Evolutionary conservation across 2,329 filamentous ascomycete genomes (phyloP).

Genomic region (Penicillium sp.): DNA sequence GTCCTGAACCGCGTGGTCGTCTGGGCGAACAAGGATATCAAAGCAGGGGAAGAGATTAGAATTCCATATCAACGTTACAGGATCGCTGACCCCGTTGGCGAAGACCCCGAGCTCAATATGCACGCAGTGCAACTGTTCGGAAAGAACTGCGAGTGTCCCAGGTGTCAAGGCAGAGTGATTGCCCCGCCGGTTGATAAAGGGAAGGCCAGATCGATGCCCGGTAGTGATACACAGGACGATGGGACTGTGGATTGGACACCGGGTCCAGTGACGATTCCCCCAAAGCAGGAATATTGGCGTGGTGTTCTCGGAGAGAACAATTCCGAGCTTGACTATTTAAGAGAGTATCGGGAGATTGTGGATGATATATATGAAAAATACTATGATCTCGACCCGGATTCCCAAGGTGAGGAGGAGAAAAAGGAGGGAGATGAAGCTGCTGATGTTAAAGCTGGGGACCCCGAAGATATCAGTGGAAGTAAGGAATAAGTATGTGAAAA

Average conservation of each 20-base stretch:
- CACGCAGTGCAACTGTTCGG: slow-evolving; percentile 16
- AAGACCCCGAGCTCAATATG: not conserved
- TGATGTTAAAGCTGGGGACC: too few relatives aligned
- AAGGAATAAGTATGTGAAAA: too few relatives aligned
- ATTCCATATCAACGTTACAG: slow-evolving; percentile 19
- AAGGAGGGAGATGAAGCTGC: not conserved
- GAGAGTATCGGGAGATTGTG: not conserved
- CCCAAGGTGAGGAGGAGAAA: not conserved
- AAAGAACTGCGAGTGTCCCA: slow-evolving; percentile 14
- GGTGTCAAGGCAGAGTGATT: not conserved
- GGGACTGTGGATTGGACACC: not conserved
- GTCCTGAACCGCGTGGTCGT: slow-evolving; percentile 33
- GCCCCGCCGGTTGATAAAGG: not conserved
- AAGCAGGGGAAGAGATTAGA: slow-evolving; percentile 26
- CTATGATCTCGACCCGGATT: not conserved
- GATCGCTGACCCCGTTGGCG: not conserved
- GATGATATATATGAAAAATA: not conserved
- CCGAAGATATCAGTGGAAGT: too few relatives aligned
- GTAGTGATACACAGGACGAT: not conserved
- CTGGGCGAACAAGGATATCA: slow-evolving; percentile 26
- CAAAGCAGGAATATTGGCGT: not conserved
- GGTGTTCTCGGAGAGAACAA: not conserved
- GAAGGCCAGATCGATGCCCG: not conserved
- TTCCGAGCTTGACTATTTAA: not conserved
- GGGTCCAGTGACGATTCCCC: not conserved